Evolutionary conservation across 441 rosid species (phyloP), one percentile per base, ranked within the genome.

Genomic region (Pelargonium cotyledonis): DNA sequence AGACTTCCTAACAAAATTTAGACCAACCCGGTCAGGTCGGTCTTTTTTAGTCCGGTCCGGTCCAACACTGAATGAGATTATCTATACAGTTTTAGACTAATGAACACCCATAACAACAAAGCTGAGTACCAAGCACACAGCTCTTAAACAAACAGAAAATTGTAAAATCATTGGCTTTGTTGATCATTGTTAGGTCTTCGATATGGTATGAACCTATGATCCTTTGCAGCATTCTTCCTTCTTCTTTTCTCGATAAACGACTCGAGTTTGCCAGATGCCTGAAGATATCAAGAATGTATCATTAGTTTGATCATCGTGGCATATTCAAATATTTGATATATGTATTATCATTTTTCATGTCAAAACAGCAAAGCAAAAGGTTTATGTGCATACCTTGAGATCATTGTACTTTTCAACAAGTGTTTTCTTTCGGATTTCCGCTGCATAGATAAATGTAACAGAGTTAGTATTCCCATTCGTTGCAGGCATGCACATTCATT

Each of bases 191-290:
- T 9, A 3, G 88, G 67, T 57, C 89, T 82, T 55, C 91, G 87
- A 73, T 89, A 89, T 11, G 98, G 97, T 85, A 90, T 78, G 81
- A 63, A 92, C 72, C 88, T 76, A 49, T 85, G 94, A 72, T 90
- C 98, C 79, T 92, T 90, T 0, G 97, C 79, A 68, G 97, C 94
- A 78, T 89, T 92, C 82, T 86, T 92, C 85, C 76, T 85, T 75
- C 97, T 87, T 69, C 70, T 80, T 76, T 94, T 91, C 85, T 91
- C 93, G 5, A 94, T 75, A 71, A 78, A 91, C 35, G 94, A 81
- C 47, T 85, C 82, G 62, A 92, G 92, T 81, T 92, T 87, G 60
- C 96, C 95, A 23, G 92, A 80, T 80, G 77, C 90, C 95, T 87
- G 68, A 49, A 73, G 61, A 72, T 62, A 57, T 69, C 40, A 63